phyloP scores from a whole-genome alignment of 805 yeast genomes.

The Lipomyces chichibuensis region DNA sequence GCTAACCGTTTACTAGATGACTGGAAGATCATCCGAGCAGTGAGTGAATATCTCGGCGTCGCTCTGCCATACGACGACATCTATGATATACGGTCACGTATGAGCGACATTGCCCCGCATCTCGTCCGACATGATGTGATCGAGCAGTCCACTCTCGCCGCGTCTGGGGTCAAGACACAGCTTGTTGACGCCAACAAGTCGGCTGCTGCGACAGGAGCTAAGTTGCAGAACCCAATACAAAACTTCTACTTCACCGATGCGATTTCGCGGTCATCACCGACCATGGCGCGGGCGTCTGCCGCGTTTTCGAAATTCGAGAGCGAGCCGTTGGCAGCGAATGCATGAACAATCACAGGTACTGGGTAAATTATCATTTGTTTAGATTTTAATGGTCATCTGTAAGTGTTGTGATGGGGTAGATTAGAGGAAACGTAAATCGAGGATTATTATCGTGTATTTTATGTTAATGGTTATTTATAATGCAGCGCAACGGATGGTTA shows the following conservation, averaged over 20 bases:
- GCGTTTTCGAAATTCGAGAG: slow-evolving; percentile 24
- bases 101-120: slow-evolving; percentile 79
- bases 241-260: slow-evolving; percentile 89
- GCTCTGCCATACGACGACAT: slow-evolving; percentile 77
- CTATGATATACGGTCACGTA: slow-evolving; percentile 66
- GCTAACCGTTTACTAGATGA: slow-evolving; percentile 54
- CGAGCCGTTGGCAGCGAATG: slow-evolving; percentile 34
- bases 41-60: slow-evolving; percentile 72
- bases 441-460: background rate
- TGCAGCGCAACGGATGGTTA: background rate
- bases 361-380: background rate
- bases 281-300: slow-evolving; percentile 85
- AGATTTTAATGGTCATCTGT: background rate
- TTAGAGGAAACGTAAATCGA: background rate
- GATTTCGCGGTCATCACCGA: slow-evolving; percentile 82
- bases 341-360: slow-evolving; percentile 10
- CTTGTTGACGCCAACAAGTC: slow-evolving; percentile 44
- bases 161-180: slow-evolving; percentile 57
- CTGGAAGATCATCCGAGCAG: slow-evolving; percentile 84
- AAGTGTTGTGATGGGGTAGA: background rate
- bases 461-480: background rate
- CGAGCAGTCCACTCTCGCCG: slow-evolving; percentile 67
- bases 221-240: slow-evolving; percentile 70
- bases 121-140: slow-evolving; percentile 72
- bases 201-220: slow-evolving; percentile 51